phyloP scores from a whole-genome alignment of 2,329 filamentous ascomycete species.

The Pestalotiopsis sp. region DNA sequence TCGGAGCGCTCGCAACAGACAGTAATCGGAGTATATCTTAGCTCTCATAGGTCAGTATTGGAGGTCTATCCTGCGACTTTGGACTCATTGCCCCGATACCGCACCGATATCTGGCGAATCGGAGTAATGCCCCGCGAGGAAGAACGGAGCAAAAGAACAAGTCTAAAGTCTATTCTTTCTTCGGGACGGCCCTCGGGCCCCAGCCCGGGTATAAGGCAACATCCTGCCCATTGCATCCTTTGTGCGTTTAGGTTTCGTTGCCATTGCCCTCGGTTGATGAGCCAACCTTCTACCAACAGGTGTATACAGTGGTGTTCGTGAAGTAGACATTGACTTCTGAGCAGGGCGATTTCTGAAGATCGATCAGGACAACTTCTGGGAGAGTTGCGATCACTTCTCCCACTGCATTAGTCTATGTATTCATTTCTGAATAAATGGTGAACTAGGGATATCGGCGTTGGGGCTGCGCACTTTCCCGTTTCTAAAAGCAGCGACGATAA shows the following conservation, averaged over 20 bases:
- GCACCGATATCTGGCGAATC: neutral
- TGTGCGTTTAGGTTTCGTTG: neutral
- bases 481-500: too few relatives aligned
- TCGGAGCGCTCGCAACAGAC: neutral
- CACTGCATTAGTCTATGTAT: too few relatives aligned
- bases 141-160: neutral
- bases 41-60: neutral
- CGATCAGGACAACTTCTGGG: too few relatives aligned
- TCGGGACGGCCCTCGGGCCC: neutral
- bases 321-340: too few relatives aligned
- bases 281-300: too few relatives aligned
- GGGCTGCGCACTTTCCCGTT: too few relatives aligned
- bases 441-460: too few relatives aligned
- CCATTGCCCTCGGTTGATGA: too few relatives aligned
- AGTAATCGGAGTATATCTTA: neutral
- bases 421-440: too few relatives aligned
- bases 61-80: neutral
- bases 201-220: neutral
- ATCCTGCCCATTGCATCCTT: neutral
- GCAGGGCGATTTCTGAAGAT: too few relatives aligned
- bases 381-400: too few relatives aligned
- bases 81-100: conserved; percentile 9
- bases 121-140: neutral
- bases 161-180: neutral
- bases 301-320: too few relatives aligned